Evolutionary conservation across 148 eudicot genomes (phyloP), one percentile per base, ranked within the genome.

Genomic region (Polygonum aviculare): DNA sequence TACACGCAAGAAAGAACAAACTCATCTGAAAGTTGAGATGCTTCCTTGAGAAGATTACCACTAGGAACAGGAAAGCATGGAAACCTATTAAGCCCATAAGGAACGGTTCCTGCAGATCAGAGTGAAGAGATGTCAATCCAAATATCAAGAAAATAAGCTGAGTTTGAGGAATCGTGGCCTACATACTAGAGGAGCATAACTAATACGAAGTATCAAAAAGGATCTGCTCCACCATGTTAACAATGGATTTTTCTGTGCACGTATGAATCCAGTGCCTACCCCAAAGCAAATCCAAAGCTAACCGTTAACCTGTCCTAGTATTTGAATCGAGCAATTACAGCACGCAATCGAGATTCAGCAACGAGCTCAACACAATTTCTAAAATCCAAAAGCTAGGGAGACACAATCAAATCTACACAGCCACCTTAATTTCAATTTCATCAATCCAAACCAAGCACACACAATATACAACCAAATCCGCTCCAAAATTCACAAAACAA

Each of bases 21-120:
- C 83, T 85, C 97, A 91, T 94, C 82, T 94, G 98, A 52, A 91
- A 91, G 83, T 94, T 90, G 82, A 88, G 74, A 85, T 90, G 90
- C 85, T 77, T 87, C 84, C 95, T 87, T 18, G 95, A 85, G 69
- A 87, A 38, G 52, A 94, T 73, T 67, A 78, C 54, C 36, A 84
- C 60, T 60, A 91, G 74, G 48, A 91, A 82, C 80, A 90, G 78
- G 9, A 85, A 9, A 74, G 83, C 80, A 78, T 94, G 87, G 81
- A 94, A 94, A 55, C 83, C 80, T 83, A 94, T 16, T 82, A 91
- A 87, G 78, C 90, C 74, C 73, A 93, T 85, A 51, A 93, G 77
- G 93, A 93, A 93, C 59, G 91, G 90, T 72, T 93, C 98, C 98
- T 93, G 87, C 83, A 80, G 7, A 45, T 3, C 35, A 77, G 44